Evolutionary conservation across 306 rosid genomes (phyloP), one percentile per base, ranked within the genome.

Genomic region (Prunus salicina): DNA sequence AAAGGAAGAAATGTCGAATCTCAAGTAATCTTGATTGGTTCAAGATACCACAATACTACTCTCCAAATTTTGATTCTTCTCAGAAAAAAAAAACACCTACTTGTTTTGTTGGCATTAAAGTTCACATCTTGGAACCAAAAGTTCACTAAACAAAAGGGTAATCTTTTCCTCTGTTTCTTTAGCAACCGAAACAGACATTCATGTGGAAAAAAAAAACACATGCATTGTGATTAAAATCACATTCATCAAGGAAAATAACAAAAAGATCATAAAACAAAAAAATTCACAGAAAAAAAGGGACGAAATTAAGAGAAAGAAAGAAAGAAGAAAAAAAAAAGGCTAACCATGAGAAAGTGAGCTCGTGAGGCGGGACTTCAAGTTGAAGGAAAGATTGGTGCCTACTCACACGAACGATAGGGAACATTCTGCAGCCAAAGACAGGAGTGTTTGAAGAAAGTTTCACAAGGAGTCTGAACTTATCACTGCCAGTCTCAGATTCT

Each of bases 281-380:
- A 28, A 0, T 13, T 25, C 6, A 24, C 10, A 15, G 22, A 38
- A 18, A 24, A 2, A 2, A 66, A 43, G 0, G 45, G 41, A 34
- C 41, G 1, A 34, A 34, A 34, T 34, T 34, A 34, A 45, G 57
- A 52, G 46, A 56, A 46, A 61, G 16, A 4, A 4, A 41, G 27
- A 57, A 25, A 41, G 12, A 27, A 41, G 53, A 27, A 46, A 53
- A 5, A n/a, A n/a, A 24, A 14, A 20, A 52, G 22, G 56, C 63
- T 55, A 65, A 83, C 86, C 86, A 79, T 16, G 5, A 64, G 76
- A 6, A 75, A 64, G 13, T 56, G 53, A 74, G 2, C 53, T 66
- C 25, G 67, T 69, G 55, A 8, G 19, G 10, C 1, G 64, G 77
- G 63, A 19, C 34, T 27, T 47, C 51, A 47, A 47, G 51, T 47